A percentile compares a stretch with the other conserved stretches of the same genome.
phyloP scores from a whole-genome alignment of 2,329 filamentous ascomycete species.

The Endothia cerciana region DNA sequence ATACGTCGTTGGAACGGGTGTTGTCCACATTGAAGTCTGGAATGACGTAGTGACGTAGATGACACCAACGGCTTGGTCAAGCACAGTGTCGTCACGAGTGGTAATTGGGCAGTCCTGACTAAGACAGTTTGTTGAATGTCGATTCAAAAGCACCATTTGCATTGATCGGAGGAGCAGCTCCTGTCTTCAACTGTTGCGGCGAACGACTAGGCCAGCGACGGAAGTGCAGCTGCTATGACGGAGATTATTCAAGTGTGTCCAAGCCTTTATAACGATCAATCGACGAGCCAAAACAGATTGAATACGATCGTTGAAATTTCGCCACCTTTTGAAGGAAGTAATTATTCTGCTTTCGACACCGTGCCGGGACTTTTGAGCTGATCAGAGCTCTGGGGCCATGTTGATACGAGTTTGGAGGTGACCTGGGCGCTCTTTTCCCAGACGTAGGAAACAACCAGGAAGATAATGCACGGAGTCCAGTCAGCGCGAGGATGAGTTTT shows the following conservation, averaged over 20 bases:
- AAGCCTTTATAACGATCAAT: background rate
- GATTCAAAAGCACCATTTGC: background rate
- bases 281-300: background rate
- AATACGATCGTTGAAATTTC: background rate
- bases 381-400: too few species aligned
- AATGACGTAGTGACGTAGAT: slow-evolving; percentile 8
- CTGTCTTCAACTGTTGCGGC: background rate
- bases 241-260: too few species aligned
- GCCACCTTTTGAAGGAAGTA: too few species aligned
- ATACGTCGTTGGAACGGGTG: background rate
- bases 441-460: too few species aligned
- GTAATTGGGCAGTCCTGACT: background rate
- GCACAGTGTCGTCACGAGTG: background rate
- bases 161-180: background rate
- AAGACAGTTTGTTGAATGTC: background rate
- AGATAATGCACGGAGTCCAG: background rate
- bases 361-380: too few species aligned
- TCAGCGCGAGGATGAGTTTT: too few species aligned
- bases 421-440: too few species aligned
- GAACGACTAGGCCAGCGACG: background rate
- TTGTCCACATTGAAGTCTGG: background rate
- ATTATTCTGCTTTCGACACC: too few species aligned
- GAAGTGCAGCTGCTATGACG: background rate
- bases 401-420: too few species aligned
- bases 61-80: slow-evolving; percentile 1